A percentile compares a stretch with the other conserved stretches of the same genome.
Evolutionary conservation across 1,139 yeast species (phyloP).

Genomic region (Sugiyamaella pinicola): DNA sequence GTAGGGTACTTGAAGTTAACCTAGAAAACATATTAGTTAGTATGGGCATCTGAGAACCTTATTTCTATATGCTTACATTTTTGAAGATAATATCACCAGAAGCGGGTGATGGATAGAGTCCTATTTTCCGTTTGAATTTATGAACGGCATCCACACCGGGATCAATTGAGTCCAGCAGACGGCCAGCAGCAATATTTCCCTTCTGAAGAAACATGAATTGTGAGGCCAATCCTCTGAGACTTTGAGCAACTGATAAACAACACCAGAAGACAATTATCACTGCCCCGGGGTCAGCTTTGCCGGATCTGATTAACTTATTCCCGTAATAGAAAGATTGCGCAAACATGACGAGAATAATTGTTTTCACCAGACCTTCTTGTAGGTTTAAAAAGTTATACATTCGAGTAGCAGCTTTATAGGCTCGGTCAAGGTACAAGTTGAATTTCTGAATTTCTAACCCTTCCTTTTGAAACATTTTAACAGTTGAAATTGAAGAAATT

Average conservation of each 20-base stretch:
- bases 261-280: constrained; percentile 84
- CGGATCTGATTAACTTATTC: constrained; percentile 57
- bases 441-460: constrained; percentile 54
- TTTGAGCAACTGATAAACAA: constrained; percentile 68
- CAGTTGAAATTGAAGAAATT: constrained; percentile 58
- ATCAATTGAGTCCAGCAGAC: constrained; percentile 20
- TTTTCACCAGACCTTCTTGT: constrained; percentile 61
- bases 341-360: constrained; percentile 69
- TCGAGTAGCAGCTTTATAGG: constrained; percentile 53
- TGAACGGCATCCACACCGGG: constrained; percentile 8
- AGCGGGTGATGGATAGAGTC: constrained; percentile 15
- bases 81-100: constrained; percentile 11
- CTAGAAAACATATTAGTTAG: constrained; percentile 22
- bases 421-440: constrained; percentile 43
- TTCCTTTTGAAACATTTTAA: constrained; percentile 65
- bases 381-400: constrained; percentile 54
- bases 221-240: constrained; percentile 43
- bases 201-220: constrained; percentile 35
- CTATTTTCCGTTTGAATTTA: constrained; percentile 21
- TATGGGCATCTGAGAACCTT: background rate
- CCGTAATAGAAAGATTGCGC: constrained; percentile 96
- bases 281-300: constrained; percentile 56
- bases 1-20: constrained; percentile 61
- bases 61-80: constrained; percentile 43
- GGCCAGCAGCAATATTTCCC: constrained; percentile 33